These are phyloP conservation scores for Cotoneaster glaucophyllus DNA, from an alignment of 306 rosid species.

Conservation along the genomic window DNA sequence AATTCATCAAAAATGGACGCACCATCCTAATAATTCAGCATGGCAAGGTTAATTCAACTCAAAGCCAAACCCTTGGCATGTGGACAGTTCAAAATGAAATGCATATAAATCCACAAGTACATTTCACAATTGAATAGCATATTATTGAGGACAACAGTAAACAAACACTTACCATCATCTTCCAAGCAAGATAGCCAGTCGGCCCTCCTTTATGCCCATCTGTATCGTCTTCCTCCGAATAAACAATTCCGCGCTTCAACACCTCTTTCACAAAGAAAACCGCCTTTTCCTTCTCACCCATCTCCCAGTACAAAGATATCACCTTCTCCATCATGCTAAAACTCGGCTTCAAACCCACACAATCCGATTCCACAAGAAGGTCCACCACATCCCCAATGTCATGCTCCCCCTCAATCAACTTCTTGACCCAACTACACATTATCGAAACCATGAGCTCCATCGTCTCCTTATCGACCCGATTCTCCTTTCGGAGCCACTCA, in stretches of 20 bases:
- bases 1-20: not conserved
- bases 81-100: not conserved
- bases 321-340: slow-evolving; percentile 95
- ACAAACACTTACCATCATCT: slow-evolving; percentile 76
- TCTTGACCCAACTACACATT: slow-evolving; percentile 93
- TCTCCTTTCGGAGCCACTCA: slow-evolving; percentile 94
- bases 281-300: slow-evolving; percentile 72
- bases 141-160: not conserved
- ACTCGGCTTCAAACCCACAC: slow-evolving; percentile 87
- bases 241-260: slow-evolving; percentile 56
- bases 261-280: slow-evolving; percentile 69
- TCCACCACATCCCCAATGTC: slow-evolving; percentile 74
- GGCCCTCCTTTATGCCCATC: slow-evolving; percentile 83
- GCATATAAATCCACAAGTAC: not conserved
- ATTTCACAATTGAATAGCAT: not conserved
- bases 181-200: slow-evolving; percentile 98
- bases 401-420: slow-evolving; percentile 59
- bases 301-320: slow-evolving; percentile 91
- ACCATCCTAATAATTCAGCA: not conserved
- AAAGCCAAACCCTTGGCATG: not conserved
- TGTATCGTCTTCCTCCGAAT: slow-evolving; percentile 32
- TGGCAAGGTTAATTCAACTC: not conserved
- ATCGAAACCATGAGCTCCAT: slow-evolving; percentile 95
- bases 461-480: slow-evolving; percentile 87
- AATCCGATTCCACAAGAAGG: slow-evolving; percentile 91